Percentiles rank a stretch among this genome's conserved stretches.
phyloP scores from a whole-genome alignment of 2,329 filamentous ascomycete species.

The Aspergillus sp. region DNA sequence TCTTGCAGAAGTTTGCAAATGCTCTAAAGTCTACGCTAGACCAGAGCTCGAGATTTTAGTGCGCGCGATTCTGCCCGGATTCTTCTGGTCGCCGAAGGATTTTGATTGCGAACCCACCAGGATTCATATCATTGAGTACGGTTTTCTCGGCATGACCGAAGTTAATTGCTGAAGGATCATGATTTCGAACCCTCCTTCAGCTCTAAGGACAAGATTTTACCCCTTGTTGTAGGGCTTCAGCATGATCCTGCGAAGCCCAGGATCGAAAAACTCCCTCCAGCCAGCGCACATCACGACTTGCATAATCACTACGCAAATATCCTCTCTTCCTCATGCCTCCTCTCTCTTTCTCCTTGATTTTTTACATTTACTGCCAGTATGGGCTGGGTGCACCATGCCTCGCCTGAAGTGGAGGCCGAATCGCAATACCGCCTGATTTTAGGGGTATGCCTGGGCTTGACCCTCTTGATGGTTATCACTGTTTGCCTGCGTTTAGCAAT shows the following conservation, averaged over 20 bases:
- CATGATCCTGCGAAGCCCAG: neutral
- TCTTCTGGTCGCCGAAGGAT: neutral
- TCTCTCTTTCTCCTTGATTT: neutral
- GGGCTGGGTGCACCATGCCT: slow-evolving; percentile 56
- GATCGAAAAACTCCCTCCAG: neutral
- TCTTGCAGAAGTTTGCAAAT: neutral
- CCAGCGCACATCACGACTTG: neutral
- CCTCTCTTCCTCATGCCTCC: neutral
- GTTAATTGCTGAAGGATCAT: neutral
- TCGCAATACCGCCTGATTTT: slow-evolving; percentile 55
- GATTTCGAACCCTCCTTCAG: neutral
- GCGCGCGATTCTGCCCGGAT: neutral
- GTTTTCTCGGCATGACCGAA: neutral
- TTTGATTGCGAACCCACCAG: neutral
- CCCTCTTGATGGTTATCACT: slow-evolving; percentile 45
- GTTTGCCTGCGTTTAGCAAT: slow-evolving; percentile 49
- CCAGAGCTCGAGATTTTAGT: neutral
- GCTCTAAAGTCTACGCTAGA: neutral
- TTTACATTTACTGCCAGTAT: slow-evolving; percentile 31
- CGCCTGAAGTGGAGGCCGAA: slow-evolving; percentile 48
- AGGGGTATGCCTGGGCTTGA: slow-evolving; percentile 51
- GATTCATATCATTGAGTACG: neutral
- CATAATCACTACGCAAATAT: neutral
- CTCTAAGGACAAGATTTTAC: neutral
- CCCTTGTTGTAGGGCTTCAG: neutral